These are phyloP conservation scores for Danielia oregonensis DNA, from an alignment of 805 yeast genomes.

Conservation along the genomic window DNA sequence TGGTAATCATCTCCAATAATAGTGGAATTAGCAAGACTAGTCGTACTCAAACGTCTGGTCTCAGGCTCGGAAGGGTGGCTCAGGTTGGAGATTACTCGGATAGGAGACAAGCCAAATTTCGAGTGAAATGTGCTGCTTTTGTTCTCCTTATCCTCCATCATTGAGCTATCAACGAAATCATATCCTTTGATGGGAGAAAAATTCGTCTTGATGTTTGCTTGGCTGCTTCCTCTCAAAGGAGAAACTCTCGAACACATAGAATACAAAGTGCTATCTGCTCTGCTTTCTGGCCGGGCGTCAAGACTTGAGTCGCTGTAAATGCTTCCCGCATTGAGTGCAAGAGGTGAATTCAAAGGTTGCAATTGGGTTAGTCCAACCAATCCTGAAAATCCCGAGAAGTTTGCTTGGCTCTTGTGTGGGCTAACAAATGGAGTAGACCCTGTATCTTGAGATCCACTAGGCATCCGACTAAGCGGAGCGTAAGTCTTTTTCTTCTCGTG, in stretches of 20 bases:
- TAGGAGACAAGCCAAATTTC: conserved; percentile 8
- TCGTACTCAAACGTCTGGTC: conserved; percentile 14
- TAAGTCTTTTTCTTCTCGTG: background rate
- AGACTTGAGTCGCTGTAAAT: background rate
- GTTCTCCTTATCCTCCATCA: conserved; percentile 15
- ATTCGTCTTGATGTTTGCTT: conserved; percentile 1
- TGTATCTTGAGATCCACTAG: too few species aligned
- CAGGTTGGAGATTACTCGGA: conserved; percentile 10
- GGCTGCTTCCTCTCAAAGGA: conserved; percentile 7
- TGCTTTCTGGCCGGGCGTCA: background rate
- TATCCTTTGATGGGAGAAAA: conserved; percentile 2
- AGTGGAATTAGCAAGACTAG: conserved; percentile 34
- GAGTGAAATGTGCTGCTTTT: conserved; percentile 1
- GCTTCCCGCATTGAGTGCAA: conserved; percentile 1
- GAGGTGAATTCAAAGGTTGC: conserved; percentile 8
- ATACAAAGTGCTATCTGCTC: conserved; percentile 10
- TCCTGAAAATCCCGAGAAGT: background rate
- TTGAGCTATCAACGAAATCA: background rate
- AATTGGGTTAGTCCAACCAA: conserved; percentile 3
- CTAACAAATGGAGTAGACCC: background rate
- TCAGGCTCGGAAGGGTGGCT: conserved; percentile 2
- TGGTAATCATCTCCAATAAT: conserved; percentile 39
- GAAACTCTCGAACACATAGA: conserved; percentile 16
- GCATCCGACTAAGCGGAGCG: too few species aligned
- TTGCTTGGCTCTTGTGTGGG: background rate